Evolutionary conservation across 129 eudicot species (phyloP), one percentile per base, ranked within the genome.

Genomic region (Gnaphalium uliginosum): DNA sequence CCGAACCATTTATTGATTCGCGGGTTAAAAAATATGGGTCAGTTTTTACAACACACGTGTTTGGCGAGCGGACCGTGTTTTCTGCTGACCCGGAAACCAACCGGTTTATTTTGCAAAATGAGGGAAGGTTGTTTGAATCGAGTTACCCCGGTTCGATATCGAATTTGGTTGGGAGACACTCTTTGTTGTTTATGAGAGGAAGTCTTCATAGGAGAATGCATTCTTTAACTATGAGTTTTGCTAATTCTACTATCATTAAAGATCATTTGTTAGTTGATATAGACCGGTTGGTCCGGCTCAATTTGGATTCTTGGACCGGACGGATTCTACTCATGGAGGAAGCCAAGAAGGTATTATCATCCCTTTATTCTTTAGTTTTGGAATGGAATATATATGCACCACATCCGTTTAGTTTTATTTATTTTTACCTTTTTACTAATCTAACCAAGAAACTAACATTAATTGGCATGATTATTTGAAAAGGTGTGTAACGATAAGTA

Each of bases 61-160:
- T 93, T 33, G 96, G 96, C n/a, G 98, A 93, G 53, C 87, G 92
- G 69, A 93, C 98, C 37, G 79, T 93, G 0, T 93, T 90, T 75
- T 89, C 92, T 0, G 86, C 92, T 50, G 98, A 93, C 81, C 96
- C 90, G 82, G 96, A 93, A 5, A 84, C 76, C 9, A 93, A 90
- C 90, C 83, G 92, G 90, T 86, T 89, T 62, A 86, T 93, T 35
- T 76, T 93, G 37, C 92, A 86, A 54, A 93, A 90, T 62, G 98
- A 93, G 54, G 98, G 98, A 48, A 74, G 80, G 82, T 68, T 93
- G 14, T 93, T 93, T 50, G 98, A 87, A 87, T 85, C 94, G 73
- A 93, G 96, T 65, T 93, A 93, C 53, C 98, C 98, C 66, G 90
- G 96, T 66, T 93, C 98, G 51, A 90, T 93, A 72, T 83, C 86